Evolutionary conservation across 176 grass and related monocot species (phyloP), one percentile per base, ranked within the genome.

Genomic region (Musa beccarii): DNA sequence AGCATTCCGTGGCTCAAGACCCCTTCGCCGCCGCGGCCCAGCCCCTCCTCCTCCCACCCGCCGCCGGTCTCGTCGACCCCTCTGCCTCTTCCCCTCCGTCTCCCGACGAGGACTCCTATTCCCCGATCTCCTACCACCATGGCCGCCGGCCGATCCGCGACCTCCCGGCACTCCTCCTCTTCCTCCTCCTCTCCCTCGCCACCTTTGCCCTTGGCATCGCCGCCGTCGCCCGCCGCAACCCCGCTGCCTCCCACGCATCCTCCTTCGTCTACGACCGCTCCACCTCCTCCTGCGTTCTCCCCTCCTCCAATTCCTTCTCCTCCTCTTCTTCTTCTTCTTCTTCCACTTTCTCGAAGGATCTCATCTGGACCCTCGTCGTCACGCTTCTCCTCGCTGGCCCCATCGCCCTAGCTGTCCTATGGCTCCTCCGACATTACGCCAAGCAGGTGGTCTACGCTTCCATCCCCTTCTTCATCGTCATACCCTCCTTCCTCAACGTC

Each of bases 381-480:
- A 83, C 85, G 13, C 59, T 87, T 29, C 81, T 87, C 29, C 59
- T 84, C 34, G 74, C 67, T 8, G 67, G 66, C 9, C 56, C 73
- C 16, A 81, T 78, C 17, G 24, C 81, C 53, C 79, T 87, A 55
- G 51, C 73, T 12, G 16, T 81, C 21, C 81, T 87, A 22, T 84
- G 81, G 57, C 34, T 87, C 15, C 81, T 87, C 10, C 75, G 51
- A 15, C 73, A 50, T 23, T 87, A 68, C 43, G 59, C 85, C 67
- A 81, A 84, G 59, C 81, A 84, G 51, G 64, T 87, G 25, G 66
- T 87, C 20, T 87, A 87, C 73, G 43, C 78, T 0, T 43, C 56
- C 23, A 64, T 87, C 24, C 85, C 85, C 59, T 87, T 87, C 73
- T 87, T 87, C 67, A 67, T 87, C 73, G 51, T 87, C 73, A 87